A percentile compares a stretch with the other conserved stretches of the same genome.
Conservation (phyloP, 345 rosid genomes). For the Populus ilicifolia region DNA sequence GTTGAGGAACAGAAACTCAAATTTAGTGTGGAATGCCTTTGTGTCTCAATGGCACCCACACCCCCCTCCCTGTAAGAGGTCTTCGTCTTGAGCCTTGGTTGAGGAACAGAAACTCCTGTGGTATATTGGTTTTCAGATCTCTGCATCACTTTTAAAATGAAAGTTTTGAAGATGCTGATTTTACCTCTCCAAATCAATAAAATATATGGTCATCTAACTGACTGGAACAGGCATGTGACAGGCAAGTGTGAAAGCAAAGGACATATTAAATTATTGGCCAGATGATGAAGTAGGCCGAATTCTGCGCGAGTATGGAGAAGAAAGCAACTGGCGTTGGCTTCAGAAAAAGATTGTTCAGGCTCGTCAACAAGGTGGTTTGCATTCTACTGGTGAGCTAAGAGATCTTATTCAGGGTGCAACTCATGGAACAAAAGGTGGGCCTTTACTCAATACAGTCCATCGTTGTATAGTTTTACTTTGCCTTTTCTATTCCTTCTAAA, state of each 20-base stretch:
- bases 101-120: background rate
- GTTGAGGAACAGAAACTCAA: background rate
- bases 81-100: background rate
- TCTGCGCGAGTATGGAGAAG: constrained; percentile 83
- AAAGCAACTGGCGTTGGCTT: constrained; percentile 68
- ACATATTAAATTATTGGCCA: constrained; percentile 85
- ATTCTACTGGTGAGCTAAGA: constrained; percentile 72
- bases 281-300: constrained; percentile 68
- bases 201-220: constrained; percentile 9
- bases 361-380: constrained; percentile 68
- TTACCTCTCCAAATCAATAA: constrained; percentile 12
- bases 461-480: background rate
- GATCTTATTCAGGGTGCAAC: constrained; percentile 51
- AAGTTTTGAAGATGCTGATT: background rate
- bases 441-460: background rate
- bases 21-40: no score
- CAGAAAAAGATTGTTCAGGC: constrained; percentile 66
- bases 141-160: background rate
- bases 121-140: background rate
- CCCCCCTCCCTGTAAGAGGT: no score
- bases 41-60: no score
- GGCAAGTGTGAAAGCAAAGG: constrained; percentile 76
- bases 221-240: constrained; percentile 39
- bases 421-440: constrained; percentile 49
- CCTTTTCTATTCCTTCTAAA: background rate